Base-by-base conservation (phyloP, 73 alveolate species). In the Urostyla sp. region DNA sequence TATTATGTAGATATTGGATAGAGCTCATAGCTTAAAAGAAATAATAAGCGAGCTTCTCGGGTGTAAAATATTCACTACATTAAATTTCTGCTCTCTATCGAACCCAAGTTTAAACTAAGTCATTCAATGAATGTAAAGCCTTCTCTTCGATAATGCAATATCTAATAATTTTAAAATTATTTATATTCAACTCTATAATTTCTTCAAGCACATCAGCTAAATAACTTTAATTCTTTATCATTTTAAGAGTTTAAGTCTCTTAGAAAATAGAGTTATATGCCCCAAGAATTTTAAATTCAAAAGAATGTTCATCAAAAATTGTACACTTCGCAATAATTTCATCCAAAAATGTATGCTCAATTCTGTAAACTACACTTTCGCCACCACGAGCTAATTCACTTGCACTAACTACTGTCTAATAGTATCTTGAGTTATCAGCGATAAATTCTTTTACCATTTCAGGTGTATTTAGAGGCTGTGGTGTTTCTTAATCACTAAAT, bases 191-290 rank as follows among this genome's bases (percentile, higher is more conserved):
- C 38, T 56, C 67, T 11, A 75, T 75, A 13, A 75, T 75, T 38
- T 75, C 87, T 37, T 75, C 87, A 26, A 37, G 31, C 23, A 75
- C 87, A 24, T 75, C 15, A 20, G 72, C 78, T 2, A 75, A 50
- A 37, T 7, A 57, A 18, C 38, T 10, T 3, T 55, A 50, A 48
- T 54, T 48, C 10, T 2, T 7, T 0, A 73, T 32, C 0, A 54
- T 35, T 34, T 20, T 52, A 20, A 73, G 75, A 46, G 6, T 49
- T 5, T 73, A 48, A 7, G 85, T 73, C 59, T 73, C 85, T 4
- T 30, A 15, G 32, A 63, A 13, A 13, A 63, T 63, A 38, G 37
- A 24, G 1, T 20, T 8, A 32, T 27, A 63, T 6, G 18, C 8
- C 10, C 44, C 61, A 6, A 24, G 8, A 1, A 5, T 5, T 43